Base-by-base conservation (phyloP, 2,329 filamentous ascomycete genomes). In the Colletotrichum gloeosporioides region DNA sequence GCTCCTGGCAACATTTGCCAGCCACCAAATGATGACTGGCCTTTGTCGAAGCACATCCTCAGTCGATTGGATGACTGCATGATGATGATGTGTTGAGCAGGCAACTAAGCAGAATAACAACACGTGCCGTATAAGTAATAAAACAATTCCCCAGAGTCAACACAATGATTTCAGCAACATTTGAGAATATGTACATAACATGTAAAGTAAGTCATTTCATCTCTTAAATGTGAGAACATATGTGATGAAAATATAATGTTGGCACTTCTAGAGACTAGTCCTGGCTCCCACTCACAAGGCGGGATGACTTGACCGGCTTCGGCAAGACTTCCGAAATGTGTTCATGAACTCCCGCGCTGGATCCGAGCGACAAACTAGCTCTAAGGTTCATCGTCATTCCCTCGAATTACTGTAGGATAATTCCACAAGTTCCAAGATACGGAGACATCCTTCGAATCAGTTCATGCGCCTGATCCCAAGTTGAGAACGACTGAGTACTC, bases 121-220 rank as follows among this genome's bases (percentile, higher is more conserved):
- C 0, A n/a, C 5, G 39, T 18, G 16, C 18, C 39, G 8, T 10
- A 8, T n/a, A 4, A 1, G 3, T 34, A 16, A 39, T 3, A 8
- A 44, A 6, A 18, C 0, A 0, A n/a, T 44, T 44, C 18, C 4
- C 1, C 2, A n/a, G 18, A 18, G 4, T n/a, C 39, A 10, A 4
- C 4, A 2, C 8, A 44, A n/a, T 0, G 9, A 44, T n/a, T 44
- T 6, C 2, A 8, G 36, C 36, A 8, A 8, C 36, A 39, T 39
- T 39, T 39, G 15, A 39, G 36, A 39, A 8, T 39, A 0, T 8
- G 8, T 0, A 36, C 0, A 18, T 39, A 18, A 18, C 15, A 18
- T 39, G 36, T 8, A 4, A 39, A 39, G 15, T 4, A 15, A 18
- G 36, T 0, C 15, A 44, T 3, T 44, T 1, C 39, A 44, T n/a